Evolutionary conservation across 2,329 filamentous ascomycete species (phyloP), one percentile per base, ranked within the genome.

Genomic region (Fusarium kyushuense): DNA sequence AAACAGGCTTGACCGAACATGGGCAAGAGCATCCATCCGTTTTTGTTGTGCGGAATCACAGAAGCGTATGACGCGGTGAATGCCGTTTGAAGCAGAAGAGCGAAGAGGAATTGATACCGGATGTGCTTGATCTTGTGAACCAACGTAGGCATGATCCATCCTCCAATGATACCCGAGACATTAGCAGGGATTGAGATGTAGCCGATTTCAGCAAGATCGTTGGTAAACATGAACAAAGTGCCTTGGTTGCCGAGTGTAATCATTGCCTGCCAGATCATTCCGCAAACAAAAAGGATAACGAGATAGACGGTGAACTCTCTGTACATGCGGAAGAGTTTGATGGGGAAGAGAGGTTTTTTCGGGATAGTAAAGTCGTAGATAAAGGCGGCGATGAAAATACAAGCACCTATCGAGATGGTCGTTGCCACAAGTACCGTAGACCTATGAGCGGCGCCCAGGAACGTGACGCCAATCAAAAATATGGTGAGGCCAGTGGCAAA

Each of bases 111-210:
- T 14, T 61, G 58, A 12, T 61, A 61, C 6, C 46, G 56, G n/a
- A 61, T 60, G 6, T 61, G 45, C 27, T 61, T 61, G 27, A 61
- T 29, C 38, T 61, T 61, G 21, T 61, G 56, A 6, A 61, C 56
- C 2, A 61, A n/a, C 10, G 45, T 54, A 1, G 58, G 58, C 45
- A 60, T 38, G n/a, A 61, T 61, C 56, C 56, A 60, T 23, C 58
- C 58, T 32, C 57, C 57, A 6, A 60, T 60, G 3, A 60, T 36
- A 1, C 57, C 57, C 4, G 57, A 60, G 5, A 60, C 14, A 3
- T 41, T 60, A 2, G 54, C 36, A 0, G 58, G 58, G 6, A 61
- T 11, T 1, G 58, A 53, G 12, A 61, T 60, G 3, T 59, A 17
- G 6, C 58, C 58, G 3, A 61, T 61, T 4, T 61, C 27, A 4